Conservation (phyloP, 2,329 filamentous ascomycete genomes). For the Rosellinia necatrix region DNA sequence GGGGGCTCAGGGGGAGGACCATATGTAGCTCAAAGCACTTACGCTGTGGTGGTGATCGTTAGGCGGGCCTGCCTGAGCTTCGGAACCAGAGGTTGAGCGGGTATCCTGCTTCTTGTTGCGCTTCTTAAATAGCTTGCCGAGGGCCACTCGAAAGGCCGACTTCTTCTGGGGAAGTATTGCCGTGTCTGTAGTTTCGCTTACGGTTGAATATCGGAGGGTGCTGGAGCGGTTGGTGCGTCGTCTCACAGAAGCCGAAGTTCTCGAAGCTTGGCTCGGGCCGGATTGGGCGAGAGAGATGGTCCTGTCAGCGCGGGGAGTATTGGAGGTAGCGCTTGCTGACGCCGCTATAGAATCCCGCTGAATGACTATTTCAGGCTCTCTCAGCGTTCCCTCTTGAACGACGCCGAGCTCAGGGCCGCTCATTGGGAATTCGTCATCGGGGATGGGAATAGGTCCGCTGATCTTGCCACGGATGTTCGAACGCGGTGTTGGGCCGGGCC, state of each 20-base stretch:
- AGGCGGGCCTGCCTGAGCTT: constrained; percentile 36
- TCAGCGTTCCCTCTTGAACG: constrained; percentile 40
- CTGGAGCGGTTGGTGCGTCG: constrained; percentile 46
- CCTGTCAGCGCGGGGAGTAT: constrained; percentile 31
- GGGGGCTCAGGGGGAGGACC: no score
- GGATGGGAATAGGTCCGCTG: constrained; percentile 65
- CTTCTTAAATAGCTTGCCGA: constrained; percentile 63
- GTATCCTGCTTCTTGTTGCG: constrained; percentile 53
- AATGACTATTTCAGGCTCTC: constrained; percentile 26
- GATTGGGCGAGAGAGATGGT: constrained; percentile 30
- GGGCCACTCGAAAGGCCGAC: constrained; percentile 59
- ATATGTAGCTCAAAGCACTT: constrained; percentile 38
- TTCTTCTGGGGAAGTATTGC: constrained; percentile 58
- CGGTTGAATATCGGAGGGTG: constrained; percentile 52
- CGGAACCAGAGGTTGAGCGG: constrained; percentile 39
- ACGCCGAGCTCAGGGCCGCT: constrained; percentile 49
- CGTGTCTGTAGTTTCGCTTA: constrained; percentile 49
- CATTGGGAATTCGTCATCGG: constrained; percentile 61
- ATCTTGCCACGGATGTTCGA: constrained; percentile 63
- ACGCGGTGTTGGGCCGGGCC: constrained; percentile 42
- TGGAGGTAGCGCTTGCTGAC: constrained; percentile 28
- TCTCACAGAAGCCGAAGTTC: constrained; percentile 37
- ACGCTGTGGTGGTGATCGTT: constrained; percentile 55
- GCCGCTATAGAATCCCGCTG: constrained; percentile 31
- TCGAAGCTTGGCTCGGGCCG: constrained; percentile 37